phyloP scores from a whole-genome alignment of 2,329 filamentous ascomycete genomes.

The Cladosporium sp. region DNA sequence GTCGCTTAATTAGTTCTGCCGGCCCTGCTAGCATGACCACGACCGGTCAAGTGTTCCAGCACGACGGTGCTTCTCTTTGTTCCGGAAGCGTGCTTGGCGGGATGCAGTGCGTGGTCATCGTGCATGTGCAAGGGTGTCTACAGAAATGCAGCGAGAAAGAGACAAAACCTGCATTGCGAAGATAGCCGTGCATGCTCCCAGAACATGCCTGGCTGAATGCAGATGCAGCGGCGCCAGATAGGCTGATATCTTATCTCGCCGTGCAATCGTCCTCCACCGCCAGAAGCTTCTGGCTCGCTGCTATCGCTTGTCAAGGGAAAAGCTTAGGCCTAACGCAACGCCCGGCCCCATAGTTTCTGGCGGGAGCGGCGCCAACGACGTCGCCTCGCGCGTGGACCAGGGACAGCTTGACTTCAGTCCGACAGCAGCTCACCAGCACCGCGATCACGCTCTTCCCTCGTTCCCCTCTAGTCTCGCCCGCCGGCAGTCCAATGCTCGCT shows the following conservation, averaged over 20 bases:
- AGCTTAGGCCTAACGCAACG: not conserved
- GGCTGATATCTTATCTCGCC: not conserved
- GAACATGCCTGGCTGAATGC: no score
- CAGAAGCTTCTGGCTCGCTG: no score
- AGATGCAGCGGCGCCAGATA: not conserved
- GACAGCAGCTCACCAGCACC: not conserved
- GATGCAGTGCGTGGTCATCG: constrained; percentile 7
- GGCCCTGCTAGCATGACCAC: not conserved
- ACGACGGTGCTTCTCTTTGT: not conserved
- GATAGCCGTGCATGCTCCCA: no score
- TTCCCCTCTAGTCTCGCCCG: not conserved
- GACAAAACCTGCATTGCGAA: not conserved
- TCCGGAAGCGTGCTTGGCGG: constrained; percentile 2
- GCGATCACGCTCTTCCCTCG: not conserved
- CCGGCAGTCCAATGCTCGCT: constrained; percentile 5
- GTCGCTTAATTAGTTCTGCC: no score
- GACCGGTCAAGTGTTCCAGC: not conserved
- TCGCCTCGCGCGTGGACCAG: not conserved
- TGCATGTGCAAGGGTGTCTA: not conserved
- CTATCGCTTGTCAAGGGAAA: not conserved
- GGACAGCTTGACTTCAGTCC: not conserved
- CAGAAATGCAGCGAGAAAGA: not conserved
- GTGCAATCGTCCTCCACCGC: no score
- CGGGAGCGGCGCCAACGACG: not conserved
- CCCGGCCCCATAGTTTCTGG: not conserved